A percentile compares a stretch with the other conserved stretches of the same genome.
phyloP scores from a whole-genome alignment of 108 stramenopile species.

The Skeletonema menzelii region DNA sequence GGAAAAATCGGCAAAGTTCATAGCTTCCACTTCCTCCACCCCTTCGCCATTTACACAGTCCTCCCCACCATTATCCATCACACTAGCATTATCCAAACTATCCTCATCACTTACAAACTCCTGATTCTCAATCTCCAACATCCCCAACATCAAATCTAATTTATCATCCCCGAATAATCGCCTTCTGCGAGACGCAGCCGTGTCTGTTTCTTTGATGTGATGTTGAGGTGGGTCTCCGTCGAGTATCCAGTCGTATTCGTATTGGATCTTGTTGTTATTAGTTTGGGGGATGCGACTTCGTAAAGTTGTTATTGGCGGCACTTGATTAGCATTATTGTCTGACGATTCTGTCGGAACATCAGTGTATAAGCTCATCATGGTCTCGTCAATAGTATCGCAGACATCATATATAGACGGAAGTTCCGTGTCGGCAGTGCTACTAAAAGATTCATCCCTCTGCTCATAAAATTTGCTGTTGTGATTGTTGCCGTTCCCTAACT shows the following conservation, averaged over 20 bases:
- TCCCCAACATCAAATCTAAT: slow-evolving; percentile 32
- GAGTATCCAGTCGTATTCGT: slow-evolving; percentile 39
- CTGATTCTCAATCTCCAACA: slow-evolving; percentile 39
- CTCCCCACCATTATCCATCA: not conserved
- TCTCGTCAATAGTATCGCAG: slow-evolving; percentile 2
- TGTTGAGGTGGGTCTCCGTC: slow-evolving; percentile 17
- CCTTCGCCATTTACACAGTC: not conserved
- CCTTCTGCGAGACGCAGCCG: slow-evolving; percentile 2
- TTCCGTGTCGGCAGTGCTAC: not conserved
- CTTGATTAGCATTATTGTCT: not conserved
- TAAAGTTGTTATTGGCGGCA: not conserved
- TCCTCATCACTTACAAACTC: slow-evolving; percentile 6
- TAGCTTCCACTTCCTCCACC: not conserved
- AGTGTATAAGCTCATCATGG: not conserved
- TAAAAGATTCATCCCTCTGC: not conserved
- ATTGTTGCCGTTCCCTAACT: not conserved
- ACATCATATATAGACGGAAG: not conserved
- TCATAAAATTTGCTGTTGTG: not conserved
- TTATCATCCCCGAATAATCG: slow-evolving; percentile 24
- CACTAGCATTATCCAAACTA: not conserved
- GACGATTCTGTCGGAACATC: not conserved
- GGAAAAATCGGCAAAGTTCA: slow-evolving; percentile 38
- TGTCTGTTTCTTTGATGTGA: not conserved
- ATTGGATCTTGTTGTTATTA: not conserved
- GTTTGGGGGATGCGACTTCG: not conserved